Evolutionary conservation across 768 basidiomycete species (phyloP).

Genomic region (Suillus tomentosus): DNA sequence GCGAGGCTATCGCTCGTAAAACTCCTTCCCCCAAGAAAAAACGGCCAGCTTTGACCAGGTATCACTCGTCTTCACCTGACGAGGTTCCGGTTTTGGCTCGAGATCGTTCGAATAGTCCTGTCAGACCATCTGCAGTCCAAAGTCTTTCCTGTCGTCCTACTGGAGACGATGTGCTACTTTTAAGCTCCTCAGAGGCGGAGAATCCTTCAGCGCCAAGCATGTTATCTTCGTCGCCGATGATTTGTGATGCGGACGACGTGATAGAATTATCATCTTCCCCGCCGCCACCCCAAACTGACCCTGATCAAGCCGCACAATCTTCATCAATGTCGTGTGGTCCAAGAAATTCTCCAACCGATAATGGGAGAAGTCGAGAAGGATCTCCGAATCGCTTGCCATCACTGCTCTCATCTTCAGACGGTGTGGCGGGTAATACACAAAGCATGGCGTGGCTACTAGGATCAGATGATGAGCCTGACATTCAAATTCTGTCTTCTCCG

Average conservation of each 20-base stretch:
- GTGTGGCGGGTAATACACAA: slow-evolving; percentile 25
- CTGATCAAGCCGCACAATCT: neutral
- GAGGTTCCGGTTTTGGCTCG: slow-evolving; percentile 3
- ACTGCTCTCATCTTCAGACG: slow-evolving; percentile 14
- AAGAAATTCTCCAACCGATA: neutral
- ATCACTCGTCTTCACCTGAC: slow-evolving; percentile 20
- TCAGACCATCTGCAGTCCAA: neutral
- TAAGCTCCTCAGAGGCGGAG: slow-evolving; percentile 5
- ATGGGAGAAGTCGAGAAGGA: neutral
- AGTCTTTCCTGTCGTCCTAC: neutral
- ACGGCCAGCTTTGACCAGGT: slow-evolving; percentile 13
- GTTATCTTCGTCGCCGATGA: slow-evolving; percentile 28
- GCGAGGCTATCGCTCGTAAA: slow-evolving; percentile 10
- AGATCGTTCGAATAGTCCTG: neutral
- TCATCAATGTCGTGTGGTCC: neutral
- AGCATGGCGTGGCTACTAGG: slow-evolving; percentile 70
- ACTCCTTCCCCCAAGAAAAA: slow-evolving; percentile 12
- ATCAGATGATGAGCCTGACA: slow-evolving; percentile 59
- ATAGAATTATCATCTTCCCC: slow-evolving; percentile 37
- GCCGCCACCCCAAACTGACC: neutral
- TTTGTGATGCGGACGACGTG: slow-evolving; percentile 23
- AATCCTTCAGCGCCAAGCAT: slow-evolving; percentile 14
- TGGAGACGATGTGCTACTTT: neutral
- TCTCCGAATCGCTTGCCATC: slow-evolving; percentile 24
- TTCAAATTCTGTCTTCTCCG: slow-evolving; percentile 56